Percentiles rank a stretch among this genome's conserved stretches.
Evolutionary conservation across 139 green algal species (phyloP).

Genomic region (Haematococcus lacustris): DNA sequence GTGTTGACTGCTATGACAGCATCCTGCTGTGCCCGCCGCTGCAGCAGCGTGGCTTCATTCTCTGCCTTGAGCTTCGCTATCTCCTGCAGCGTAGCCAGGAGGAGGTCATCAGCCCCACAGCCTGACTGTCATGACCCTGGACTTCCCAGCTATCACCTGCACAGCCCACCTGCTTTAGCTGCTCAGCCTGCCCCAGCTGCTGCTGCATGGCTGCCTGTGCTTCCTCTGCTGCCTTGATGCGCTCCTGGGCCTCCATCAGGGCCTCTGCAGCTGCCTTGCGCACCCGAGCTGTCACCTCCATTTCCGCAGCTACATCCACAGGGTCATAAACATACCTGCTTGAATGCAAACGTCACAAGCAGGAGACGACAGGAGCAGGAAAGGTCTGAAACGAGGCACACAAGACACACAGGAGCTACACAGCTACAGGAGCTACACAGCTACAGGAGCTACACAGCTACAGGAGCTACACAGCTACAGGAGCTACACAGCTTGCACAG

Average conservation of each 20-base stretch:
- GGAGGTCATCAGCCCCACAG: neutral
- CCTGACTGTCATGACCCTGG: neutral
- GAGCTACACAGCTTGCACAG: conserved; percentile 22
- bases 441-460: neutral
- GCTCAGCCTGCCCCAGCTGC: conserved; percentile 27
- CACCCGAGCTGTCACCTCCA: conserved; percentile 32
- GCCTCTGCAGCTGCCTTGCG: conserved; percentile 33
- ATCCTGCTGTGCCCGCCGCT: conserved; percentile 17
- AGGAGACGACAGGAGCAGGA: conserved; percentile 2
- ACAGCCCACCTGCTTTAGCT: conserved; percentile 13
- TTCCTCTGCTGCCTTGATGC: conserved; percentile 32
- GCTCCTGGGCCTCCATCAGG: conserved; percentile 31
- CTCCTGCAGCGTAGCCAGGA: conserved; percentile 15
- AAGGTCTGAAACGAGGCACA: neutral
- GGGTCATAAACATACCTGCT: conserved; percentile 37
- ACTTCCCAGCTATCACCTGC: conserved; percentile 2
- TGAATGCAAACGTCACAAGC: neutral
- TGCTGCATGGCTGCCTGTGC: conserved; percentile 24
- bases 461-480: neutral
- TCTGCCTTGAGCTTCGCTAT: conserved; percentile 5
- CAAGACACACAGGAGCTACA: conserved; percentile 6
- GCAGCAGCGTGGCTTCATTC: conserved; percentile 3
- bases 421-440: neutral
- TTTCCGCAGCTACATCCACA: conserved; percentile 30
- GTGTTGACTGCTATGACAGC: conserved; percentile 7